Evolutionary conservation across 768 basidiomycete species (phyloP), one percentile per base, ranked within the genome.

Genomic region (Suillus paluster): DNA sequence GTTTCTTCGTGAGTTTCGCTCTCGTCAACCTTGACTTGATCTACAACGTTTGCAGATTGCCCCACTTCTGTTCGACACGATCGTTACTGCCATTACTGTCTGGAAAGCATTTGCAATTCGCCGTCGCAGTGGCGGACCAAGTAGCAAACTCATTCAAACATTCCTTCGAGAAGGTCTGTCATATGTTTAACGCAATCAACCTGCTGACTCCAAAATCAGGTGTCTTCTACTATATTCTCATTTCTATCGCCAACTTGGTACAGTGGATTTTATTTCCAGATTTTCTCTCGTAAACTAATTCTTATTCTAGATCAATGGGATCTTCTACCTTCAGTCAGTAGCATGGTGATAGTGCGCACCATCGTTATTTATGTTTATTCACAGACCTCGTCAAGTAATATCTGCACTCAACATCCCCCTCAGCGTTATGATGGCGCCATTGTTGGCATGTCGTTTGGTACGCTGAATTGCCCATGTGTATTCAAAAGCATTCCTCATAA

Each of bases 401-500:
- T 92, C 91, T 25, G 91, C 91, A 19, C 87, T 93, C 70, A 91
- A 91, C 67, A 93, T 93, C 66, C 91, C 91, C 11, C 79, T 93
- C 66, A 92, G 91, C 68, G 90, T 93, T 19, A 92, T 93, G 90
- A 81, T 94, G 69, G 88, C 86, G 19, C 90, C 91, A 25, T 76
- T 94, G 39, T 83, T 94, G 49, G 91, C 91, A 6, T 92, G 91
- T 71, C 87, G 91, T 62, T 81, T 94, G 42, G 89, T 90, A 66
- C 64, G 83, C 63, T 23, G 30, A 36, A 12, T 39, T 39, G 27
- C 36, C 58, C 27, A 63, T 17, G 4, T 4, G 10, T 19, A 7
- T 25, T 55, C 11, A 55, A 23, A 54, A 23, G 6, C 27, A 48
- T 55, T 38, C 59, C 63, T 54, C 70, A 54, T 6, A 14, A 25